Evolutionary conservation across 2,329 filamentous ascomycete species (phyloP), one percentile per base, ranked within the genome.

Genomic region (Fusarium euwallaceae): DNA sequence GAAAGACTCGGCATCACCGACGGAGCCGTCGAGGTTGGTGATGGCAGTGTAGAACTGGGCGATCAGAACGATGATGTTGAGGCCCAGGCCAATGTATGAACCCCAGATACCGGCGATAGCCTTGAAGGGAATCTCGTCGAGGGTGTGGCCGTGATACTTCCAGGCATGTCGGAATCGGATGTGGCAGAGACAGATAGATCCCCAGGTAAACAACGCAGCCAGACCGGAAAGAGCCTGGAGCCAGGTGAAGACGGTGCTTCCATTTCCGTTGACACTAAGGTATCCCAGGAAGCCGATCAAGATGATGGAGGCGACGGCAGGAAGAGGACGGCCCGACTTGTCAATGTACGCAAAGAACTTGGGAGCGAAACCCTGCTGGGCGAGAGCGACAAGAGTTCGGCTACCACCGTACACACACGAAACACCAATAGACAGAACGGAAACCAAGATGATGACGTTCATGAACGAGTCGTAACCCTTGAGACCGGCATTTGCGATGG

Each of bases 131-230:
- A 95, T 88, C 81, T 94, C 92, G 48, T 92, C 88, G 2, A 92
- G 80, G 3, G 86, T 88, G 80, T 91, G 90, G n/a, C 91, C 89
- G 45, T 91, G 87, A 32, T 86, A 81, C 29, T 83, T 85, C 92
- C 92, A 94, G 0, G 91, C 92, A 3, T 82, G 78, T 39, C 92
- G 90, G 86, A 93, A 93, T 22, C 92, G 90, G 78, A 94, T 92
- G 77, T 94, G 92, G 3, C 90, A 87, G 4, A 92, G 82, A 77
- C 91, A 93, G 76, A 93, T 92, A 43, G 89, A 92, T 20, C 88
- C 91, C 92, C 92, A 94, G 12, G 91, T 91, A 80, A 92, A 93
- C 51, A 94, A 86, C 14, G 90, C 88, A 12, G 89, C 88, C 6
- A 94, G 84, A 61, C 90, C 92, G 0, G 91, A 92, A 17, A 94